phyloP scores from a whole-genome alignment of 2,329 filamentous ascomycete genomes.

The Claviceps digitariae region DNA sequence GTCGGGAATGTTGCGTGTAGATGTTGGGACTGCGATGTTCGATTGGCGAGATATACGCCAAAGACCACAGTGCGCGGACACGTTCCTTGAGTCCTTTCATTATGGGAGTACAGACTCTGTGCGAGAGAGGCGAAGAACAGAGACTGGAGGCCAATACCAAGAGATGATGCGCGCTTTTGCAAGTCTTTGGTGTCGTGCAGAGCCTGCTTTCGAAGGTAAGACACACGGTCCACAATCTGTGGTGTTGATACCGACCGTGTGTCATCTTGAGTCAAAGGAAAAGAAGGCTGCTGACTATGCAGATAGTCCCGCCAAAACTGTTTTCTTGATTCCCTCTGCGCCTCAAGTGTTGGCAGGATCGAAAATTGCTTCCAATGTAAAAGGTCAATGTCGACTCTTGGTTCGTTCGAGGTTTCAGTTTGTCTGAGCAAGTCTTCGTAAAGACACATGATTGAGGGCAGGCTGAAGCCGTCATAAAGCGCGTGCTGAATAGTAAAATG shows the following conservation, averaged over 20 bases:
- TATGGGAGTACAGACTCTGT: slow-evolving; percentile 25
- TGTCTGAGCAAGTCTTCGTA: slow-evolving; percentile 5
- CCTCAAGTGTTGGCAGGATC: slow-evolving; percentile 4
- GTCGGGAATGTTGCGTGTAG: slow-evolving; percentile 46
- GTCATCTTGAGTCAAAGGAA: neutral
- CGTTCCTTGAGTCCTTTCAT: slow-evolving; percentile 16
- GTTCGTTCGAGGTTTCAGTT: slow-evolving; percentile 2
- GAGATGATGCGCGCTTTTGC: slow-evolving; percentile 23
- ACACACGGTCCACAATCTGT: slow-evolving; percentile 9
- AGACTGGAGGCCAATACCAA: slow-evolving; percentile 56
- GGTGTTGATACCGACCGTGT: neutral
- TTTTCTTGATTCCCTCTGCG: slow-evolving; percentile 9
- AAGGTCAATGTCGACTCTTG: slow-evolving; percentile 4
- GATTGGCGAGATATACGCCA: slow-evolving; percentile 75
- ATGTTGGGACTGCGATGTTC: slow-evolving; percentile 38
- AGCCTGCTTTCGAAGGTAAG: slow-evolving; percentile 32
- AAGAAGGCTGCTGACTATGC: neutral
- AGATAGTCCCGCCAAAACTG: slow-evolving; percentile 32
- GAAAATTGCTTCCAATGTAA: slow-evolving; percentile 16
- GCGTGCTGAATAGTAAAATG: slow-evolving; percentile 66
- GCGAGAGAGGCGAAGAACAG: slow-evolving; percentile 64
- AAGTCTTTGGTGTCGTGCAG: slow-evolving; percentile 23
- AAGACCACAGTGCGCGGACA: slow-evolving; percentile 36
- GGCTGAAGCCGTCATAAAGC: slow-evolving; percentile 74
- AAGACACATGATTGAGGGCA: slow-evolving; percentile 45